Evolutionary conservation across 805 yeast species (phyloP), one percentile per base, ranked within the genome.

Genomic region (Pichia pseudocactophila): DNA sequence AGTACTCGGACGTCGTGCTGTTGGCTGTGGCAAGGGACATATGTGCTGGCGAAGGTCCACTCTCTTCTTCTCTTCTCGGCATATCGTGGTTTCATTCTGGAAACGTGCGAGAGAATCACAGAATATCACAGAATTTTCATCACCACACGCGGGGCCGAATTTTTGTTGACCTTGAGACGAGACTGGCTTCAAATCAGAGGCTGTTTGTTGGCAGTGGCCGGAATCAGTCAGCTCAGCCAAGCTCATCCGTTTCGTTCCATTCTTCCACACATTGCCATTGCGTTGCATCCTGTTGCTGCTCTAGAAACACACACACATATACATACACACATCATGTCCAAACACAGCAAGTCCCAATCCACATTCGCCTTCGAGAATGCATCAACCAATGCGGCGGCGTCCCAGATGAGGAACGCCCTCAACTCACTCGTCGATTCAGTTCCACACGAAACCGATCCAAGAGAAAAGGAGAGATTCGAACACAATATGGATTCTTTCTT

Each of bases 351-450:
- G 63, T 72, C 83, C 34, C 88, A 81, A 62, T 76, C 83, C 40
- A 76, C 87, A 34, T 81, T 80, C 75, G 95, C 95, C 18, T 90
- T 92, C 58, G 98, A 90, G 65, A 85, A 85, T 69, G 85, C 94
- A 50, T 86, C 96, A 37, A 86, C 96, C 43, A 85, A 85, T 49
- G 92, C 88, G 48, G 96, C 97, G 25, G 97, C 97, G 6, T 82
- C 95, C 50, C 97, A 87, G 66, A 92, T 90, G 97, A 81, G 97
- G 61, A 90, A 92, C 63, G 90, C 95, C 2, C 76, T 92, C 65
- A 90, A 90, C 74, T 77, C 75, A 63, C 70, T 90, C 61, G 81
- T 89, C 39, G 97, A 90, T 64, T 73, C 88, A n/a, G 83, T 85
- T 42, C 63, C 66, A 17, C 28, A 40, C 2, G 27, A 31, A 5